Evolutionary conservation across 2,329 filamentous ascomycete species (phyloP), one percentile per base, ranked within the genome.

Genomic region (Penicillium sp.): DNA sequence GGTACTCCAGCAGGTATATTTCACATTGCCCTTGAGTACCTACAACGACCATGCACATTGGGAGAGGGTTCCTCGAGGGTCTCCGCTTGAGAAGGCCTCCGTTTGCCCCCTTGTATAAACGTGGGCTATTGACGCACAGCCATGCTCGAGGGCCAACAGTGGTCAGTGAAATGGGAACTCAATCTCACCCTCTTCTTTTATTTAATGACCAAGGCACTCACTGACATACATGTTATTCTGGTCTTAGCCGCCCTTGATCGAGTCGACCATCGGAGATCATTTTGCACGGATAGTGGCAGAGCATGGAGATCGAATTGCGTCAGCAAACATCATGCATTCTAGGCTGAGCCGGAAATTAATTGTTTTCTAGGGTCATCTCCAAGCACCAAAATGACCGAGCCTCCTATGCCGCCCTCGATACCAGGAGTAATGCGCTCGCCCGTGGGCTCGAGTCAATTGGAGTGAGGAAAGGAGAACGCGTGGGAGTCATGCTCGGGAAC

Each of bases 401-500:
- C 40, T 91, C 83, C 0, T 97, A 94, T 63, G 70, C 80, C 34
- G 74, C 74, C 4, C 79, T 98, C 7, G 87, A 97, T 62, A 68
- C 75, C 2, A 75, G 80, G 42, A 94, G 88, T 48, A 91, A 89
- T 71, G 73, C 77, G 2, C 72, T 95, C 7, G 88, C 89, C 1
- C 71, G 77, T 35, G 86, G 87, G 0, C 70, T 96, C 11, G 69
- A 76, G 16, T 78, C 78, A 0, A 69, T 84, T 0, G 88, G 87
- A 3, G 86, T 96, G 1, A 74, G 70, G 45, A 94, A 90, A 58
- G 89, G 88, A 4, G 84, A 94, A 60, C 78, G 88, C 20, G 86
- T 97, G 8, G 90, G 87, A 10, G 81, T 96, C 17, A 91, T 84
- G 45, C 70, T 96, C 36, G 91, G 91, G 11, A 97, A 95, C 65